Evolutionary conservation across 306 rosid genomes (phyloP), one percentile per base, ranked within the genome.

Genomic region (Alnus glutinosa): DNA sequence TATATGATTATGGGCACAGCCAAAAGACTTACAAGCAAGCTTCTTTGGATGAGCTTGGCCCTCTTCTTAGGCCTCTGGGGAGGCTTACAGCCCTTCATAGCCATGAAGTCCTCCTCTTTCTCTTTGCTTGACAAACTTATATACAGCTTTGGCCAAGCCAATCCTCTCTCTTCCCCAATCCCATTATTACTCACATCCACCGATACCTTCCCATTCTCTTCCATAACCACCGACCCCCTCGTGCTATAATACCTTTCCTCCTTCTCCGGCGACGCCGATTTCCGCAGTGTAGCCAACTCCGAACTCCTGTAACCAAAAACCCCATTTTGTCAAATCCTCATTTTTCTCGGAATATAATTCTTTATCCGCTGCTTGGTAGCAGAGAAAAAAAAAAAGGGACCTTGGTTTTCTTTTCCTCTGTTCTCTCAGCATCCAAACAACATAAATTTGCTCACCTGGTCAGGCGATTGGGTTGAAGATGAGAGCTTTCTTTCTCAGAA

Each of bases 11-110:
- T 0, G 4, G 9, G n/a, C 0, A 10, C 50, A 16, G 9, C n/a
- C 55, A 47, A 42, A 8, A 46, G 63, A 75, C 93, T 83, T 70
- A 92, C 97, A 70, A 87, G 89, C 78, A 92, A 77, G 84, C 90
- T 92, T 86, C 94, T 83, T 82, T 92, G 97, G 49, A 92, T 87
- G 74, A 90, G 79, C 72, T 92, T 92, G 32, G 97, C 94, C 59
- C 97, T 86, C 84, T 92, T 92, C 82, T 92, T 92, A 0, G 97
- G 97, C 77, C 97, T 88, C 71, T 90, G 94, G 67, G 97, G 93
- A 77, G 89, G 93, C 70, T 89, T 92, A 72, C 94, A 92, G 34
- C 97, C 94, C 62, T 92, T 92, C 94, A 92, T 90, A 4, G 94
- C 97, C 52, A 92, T 84, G 87, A 92, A 92, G 34, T 92, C 97